Evolutionary conservation across 371 early-diverging fungal species (phyloP), one percentile per base, ranked within the genome.

Genomic region (Actinomucor elegans): DNA sequence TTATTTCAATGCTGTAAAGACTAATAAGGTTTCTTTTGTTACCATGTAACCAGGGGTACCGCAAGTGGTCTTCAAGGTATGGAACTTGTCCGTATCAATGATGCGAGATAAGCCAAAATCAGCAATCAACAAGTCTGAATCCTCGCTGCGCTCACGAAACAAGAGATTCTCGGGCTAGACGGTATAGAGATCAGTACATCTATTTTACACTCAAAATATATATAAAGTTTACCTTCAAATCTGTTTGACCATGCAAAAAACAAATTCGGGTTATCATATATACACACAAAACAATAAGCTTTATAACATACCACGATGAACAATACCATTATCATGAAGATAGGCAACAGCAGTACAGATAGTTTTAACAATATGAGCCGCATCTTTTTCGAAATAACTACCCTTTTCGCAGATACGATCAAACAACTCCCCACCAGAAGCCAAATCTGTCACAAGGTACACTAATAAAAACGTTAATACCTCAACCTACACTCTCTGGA

Each of bases 41-140:
- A n/a, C n/a, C 80, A 93, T 94, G 64, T 93, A 95, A 51, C 94
- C 90, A 23, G 91, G 87, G 29, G 91, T 89, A 45, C 94, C 94
- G 59, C 93, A 92, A 12, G 88, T 90, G 0, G 94, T 92, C 41
- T 85, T 86, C 44, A 94, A 66, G 14, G 82, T 63, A 42, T 88
- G 87, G 56, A 85, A 85, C 58, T 87, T 87, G 24, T 89, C 90
- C 15, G 84, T 83, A 59, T 91, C 92, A 50, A 92, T 79, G 46
- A 91, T 88, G 53, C 85, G 83, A 8, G 90, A 87, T 38, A 94
- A 72, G n/a, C 94, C 94, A 71, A 94, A 94, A 71, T 94, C 94
- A 24, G 93, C 91, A 64, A 94, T 87, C 43, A 92, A 66, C 36
- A 94, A 67, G 53, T 88, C 86, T 33, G 83, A 69, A 49, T 86